Evolutionary conservation across 2,329 filamentous ascomycete genomes (phyloP).

Genomic region (Apiospora hydei): DNA sequence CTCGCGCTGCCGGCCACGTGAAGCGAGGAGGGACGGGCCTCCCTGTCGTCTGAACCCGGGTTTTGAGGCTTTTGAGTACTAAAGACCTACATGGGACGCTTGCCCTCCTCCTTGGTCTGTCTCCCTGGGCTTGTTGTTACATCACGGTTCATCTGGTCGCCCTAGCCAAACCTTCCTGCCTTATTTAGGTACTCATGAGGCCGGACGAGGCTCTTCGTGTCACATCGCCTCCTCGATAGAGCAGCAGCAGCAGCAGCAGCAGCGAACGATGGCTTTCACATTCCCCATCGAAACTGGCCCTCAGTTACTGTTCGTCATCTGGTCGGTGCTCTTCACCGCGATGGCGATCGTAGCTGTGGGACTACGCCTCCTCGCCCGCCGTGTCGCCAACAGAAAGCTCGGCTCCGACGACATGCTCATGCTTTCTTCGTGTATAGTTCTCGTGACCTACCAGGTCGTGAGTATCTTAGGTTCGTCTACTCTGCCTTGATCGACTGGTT

Average conservation of each 20-base stretch:
- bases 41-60: neutral
- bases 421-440: neutral
- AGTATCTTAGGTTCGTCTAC: neutral
- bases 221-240: neutral
- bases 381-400: neutral
- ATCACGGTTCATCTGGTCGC: neutral
- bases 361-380: conserved; percentile 19
- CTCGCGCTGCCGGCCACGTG: neutral
- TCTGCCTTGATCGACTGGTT: neutral
- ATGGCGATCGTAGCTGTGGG: neutral
- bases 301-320: conserved; percentile 13
- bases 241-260: neutral
- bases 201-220: neutral
- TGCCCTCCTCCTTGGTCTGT: neutral
- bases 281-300: conserved; percentile 18
- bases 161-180: neutral
- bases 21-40: no score
- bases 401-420: conserved; percentile 23
- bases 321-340: conserved; percentile 3
- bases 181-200: neutral
- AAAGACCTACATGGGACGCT: neutral
- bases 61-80: no score
- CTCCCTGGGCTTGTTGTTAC: neutral
- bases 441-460: neutral
- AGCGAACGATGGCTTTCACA: conserved; percentile 6